Conservation (phyloP, 1,284 basidiomycete species). For the Tranzscheliella williamsii region DNA sequence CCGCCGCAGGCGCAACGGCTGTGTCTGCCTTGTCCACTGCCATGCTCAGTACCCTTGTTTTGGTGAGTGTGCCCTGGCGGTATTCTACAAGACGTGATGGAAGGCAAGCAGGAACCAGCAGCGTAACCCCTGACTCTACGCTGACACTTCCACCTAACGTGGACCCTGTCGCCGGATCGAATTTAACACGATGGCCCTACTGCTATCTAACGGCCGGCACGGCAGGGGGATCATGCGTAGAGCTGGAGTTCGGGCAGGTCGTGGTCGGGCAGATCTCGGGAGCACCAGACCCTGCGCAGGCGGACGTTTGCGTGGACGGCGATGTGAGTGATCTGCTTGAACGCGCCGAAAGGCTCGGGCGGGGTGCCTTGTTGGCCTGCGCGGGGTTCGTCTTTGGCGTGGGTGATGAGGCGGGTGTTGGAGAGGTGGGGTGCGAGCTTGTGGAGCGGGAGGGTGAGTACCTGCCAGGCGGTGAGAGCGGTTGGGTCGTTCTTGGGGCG, state of each 20-base stretch:
- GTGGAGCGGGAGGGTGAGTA: slow-evolving; percentile 69
- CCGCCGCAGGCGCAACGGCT: neutral
- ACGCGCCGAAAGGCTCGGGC: slow-evolving; percentile 68
- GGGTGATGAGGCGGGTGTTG: slow-evolving; percentile 57
- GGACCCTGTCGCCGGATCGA: neutral
- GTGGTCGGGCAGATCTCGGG: neutral
- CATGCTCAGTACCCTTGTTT: too few relatives aligned
- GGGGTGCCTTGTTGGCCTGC: neutral
- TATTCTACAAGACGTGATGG: too few relatives aligned
- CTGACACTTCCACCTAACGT: neutral
- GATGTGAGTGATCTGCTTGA: slow-evolving; percentile 66
- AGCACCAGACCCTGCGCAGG: slow-evolving; percentile 73
- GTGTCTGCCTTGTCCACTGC: neutral
- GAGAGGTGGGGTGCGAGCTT: slow-evolving; percentile 71
- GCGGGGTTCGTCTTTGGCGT: neutral
- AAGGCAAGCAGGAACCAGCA: too few relatives aligned
- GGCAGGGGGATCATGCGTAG: too few relatives aligned
- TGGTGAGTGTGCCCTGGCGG: too few relatives aligned
- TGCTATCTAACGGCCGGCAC: too few relatives aligned
- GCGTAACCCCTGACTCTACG: too few relatives aligned
- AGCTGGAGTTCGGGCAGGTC: neutral
- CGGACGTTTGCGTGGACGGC: slow-evolving; percentile 81
- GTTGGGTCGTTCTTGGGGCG: slow-evolving; percentile 62
- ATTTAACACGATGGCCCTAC: too few relatives aligned
- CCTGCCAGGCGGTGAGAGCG: slow-evolving; percentile 74